Percentiles rank a stretch among this genome's conserved stretches.
phyloP scores from a whole-genome alignment of 2,329 filamentous ascomycete species.

The Trichoderma guizhouense region DNA sequence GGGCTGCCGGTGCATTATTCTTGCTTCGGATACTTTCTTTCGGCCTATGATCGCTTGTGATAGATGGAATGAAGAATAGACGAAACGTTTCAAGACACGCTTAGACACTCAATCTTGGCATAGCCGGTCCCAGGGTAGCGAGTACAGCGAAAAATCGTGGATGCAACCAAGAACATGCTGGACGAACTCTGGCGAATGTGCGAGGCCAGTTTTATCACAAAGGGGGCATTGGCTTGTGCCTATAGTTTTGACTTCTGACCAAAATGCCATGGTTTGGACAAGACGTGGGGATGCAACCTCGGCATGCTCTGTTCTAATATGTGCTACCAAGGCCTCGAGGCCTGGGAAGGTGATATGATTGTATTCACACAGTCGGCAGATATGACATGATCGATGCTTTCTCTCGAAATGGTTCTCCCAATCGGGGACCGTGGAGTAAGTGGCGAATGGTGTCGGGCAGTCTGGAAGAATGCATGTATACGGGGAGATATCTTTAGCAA shows the following conservation, averaged over 20 bases:
- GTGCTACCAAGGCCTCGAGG: fast-evolving
- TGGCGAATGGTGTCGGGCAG: not conserved
- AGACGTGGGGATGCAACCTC: not conserved
- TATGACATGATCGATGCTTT: not conserved
- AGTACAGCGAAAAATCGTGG: not conserved
- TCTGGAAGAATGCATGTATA: not conserved
- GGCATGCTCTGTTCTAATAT: not conserved
- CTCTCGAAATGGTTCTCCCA: not conserved
- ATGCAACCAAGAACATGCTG: not conserved
- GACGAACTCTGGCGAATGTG: not conserved
- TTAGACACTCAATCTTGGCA: not conserved
- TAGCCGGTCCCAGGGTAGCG: not conserved
- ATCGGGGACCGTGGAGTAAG: not conserved
- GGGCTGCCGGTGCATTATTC: no score
- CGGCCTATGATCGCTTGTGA: no score
- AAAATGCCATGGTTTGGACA: not conserved
- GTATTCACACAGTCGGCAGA: not conserved
- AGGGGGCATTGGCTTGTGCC: not conserved
- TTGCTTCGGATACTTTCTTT: no score
- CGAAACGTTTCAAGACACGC: no score
- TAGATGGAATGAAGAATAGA: no score
- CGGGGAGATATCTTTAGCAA: not conserved
- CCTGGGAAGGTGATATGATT: not conserved
- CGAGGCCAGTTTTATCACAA: not conserved
- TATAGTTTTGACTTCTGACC: not conserved